These are phyloP conservation scores for Melanopsichium pennsylvanicum DNA, from an alignment of 1,284 basidiomycete species.

Conservation along the genomic window DNA sequence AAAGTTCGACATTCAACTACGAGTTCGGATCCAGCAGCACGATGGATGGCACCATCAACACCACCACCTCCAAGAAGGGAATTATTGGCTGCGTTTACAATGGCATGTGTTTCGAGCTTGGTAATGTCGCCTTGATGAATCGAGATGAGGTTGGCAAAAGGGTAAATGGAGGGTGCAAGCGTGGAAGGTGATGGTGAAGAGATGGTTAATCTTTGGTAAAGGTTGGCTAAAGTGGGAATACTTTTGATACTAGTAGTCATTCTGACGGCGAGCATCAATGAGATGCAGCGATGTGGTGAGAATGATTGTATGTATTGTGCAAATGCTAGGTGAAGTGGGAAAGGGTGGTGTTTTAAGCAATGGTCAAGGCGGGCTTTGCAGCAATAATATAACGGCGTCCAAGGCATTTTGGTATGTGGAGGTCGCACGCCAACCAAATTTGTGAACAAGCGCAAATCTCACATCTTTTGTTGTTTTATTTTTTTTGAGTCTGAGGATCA, in stretches of 20 bases:
- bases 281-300: background rate
- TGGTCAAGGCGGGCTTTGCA: background rate
- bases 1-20: slow-evolving; percentile 74
- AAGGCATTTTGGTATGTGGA: no score
- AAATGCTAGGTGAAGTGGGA: background rate
- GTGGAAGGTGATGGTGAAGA: slow-evolving; percentile 2
- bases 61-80: slow-evolving; percentile 59
- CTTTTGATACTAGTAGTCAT: slow-evolving; percentile 11
- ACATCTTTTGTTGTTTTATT: no score
- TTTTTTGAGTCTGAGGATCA: no score
- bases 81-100: slow-evolving; percentile 62
- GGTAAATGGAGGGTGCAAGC: slow-evolving; percentile 17
- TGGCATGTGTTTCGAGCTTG: slow-evolving; percentile 46
- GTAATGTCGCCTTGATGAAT: slow-evolving; percentile 39
- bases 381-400: no score
- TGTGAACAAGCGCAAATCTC: no score
- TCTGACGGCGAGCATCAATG: background rate
- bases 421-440: no score
- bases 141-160: slow-evolving; percentile 5
- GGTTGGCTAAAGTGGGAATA: slow-evolving; percentile 28
- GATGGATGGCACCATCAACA: slow-evolving; percentile 86
- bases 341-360: slow-evolving; percentile 1
- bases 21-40: slow-evolving; percentile 79
- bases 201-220: slow-evolving; percentile 13
- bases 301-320: background rate